These are phyloP conservation scores for Backusella macrospora DNA, from an alignment of 192 early-diverging fungal species.

Conservation along the genomic window DNA sequence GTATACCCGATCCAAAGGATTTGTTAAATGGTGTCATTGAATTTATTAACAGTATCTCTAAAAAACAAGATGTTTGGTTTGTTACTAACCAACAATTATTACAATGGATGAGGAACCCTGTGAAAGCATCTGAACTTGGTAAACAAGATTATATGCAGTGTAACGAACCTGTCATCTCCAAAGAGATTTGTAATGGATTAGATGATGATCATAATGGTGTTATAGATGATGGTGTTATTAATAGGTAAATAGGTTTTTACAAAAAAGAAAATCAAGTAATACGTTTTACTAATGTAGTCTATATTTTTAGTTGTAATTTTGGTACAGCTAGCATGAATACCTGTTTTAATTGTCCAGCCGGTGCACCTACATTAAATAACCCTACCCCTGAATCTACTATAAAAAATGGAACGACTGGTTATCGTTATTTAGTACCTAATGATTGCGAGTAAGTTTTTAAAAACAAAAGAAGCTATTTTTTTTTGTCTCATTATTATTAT, in stretches of 20 bases:
- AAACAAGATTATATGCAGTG: constrained; percentile 69
- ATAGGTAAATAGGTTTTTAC: constrained; percentile 30
- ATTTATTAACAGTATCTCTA: constrained; percentile 51
- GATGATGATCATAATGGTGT: constrained; percentile 48
- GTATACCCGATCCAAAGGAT: constrained; percentile 24
- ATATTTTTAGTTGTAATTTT: constrained; percentile 49
- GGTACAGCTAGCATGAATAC: constrained; percentile 47
- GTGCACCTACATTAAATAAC: constrained; percentile 37
- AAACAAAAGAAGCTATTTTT: not conserved
- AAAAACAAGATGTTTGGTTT: constrained; percentile 68
- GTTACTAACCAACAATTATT: constrained; percentile 72
- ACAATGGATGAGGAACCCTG: constrained; percentile 77
- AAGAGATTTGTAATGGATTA: constrained; percentile 74
- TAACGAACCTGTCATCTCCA: constrained; percentile 50
- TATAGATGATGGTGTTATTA: constrained; percentile 43
- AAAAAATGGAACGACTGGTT: constrained; percentile 33
- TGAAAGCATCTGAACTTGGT: constrained; percentile 62
- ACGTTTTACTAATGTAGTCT: not conserved
- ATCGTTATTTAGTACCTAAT: constrained; percentile 48
- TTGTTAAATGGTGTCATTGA: constrained; percentile 35
- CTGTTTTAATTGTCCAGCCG: constrained; percentile 58
- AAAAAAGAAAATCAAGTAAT: not conserved
- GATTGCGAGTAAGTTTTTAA: constrained; percentile 61
- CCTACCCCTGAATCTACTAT: constrained; percentile 44
- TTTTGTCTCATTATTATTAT: not conserved